Evolutionary conservation across 192 early-diverging fungal genomes (phyloP), one percentile per base, ranked within the genome.

Genomic region (Coemansia sp.): DNA sequence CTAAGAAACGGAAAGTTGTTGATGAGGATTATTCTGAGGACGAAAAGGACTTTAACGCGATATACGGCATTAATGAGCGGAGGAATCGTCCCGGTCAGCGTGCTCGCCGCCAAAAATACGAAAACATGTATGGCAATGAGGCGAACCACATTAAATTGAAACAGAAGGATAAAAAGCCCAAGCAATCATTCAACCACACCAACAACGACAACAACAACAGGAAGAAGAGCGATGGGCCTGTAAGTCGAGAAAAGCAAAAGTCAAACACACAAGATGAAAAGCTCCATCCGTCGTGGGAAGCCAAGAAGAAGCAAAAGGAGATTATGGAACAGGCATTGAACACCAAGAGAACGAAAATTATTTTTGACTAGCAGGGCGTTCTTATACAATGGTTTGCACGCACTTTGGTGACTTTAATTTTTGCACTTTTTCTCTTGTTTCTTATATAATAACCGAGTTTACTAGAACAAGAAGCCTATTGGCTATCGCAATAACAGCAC

Each of bases 51-150:
- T 87, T 87, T 77, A 76, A 80, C 42, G 71, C 77, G 54, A 76
- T 87, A 59, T 87, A 87, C 49, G 74, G 52, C 62, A 63, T 56
- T 37, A 51, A 55, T 21, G 69, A 67, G 52, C 37, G 26, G 39
- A 87, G 85, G 80, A 87, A 87, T 55, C 83, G 86, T 8, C 80
- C 83, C 45, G 86, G 86, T 8, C 86, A 87, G 71, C 72, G 81
- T n/a, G 84, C 78, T 46, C 72, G 85, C 46, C 76, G 80, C 32
- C 54, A 61, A 42, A 63, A 69, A 80, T 80, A 78, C 18, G 86
- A 86, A 63, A 58, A 73, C 21, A 74, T 75, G 61, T 87, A 73
- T 57, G 86, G 86, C 45, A 67, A 83, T 15, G 86, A 87, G 11
- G 86, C 86, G 10, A 87, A 87, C 70, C 86, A 87, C 40, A 62